Percentiles rank a stretch among this genome's conserved stretches.
These are phyloP conservation scores for Leccinum truebloodii DNA, from an alignment of 768 basidiomycete genomes.

Conservation along the genomic window DNA sequence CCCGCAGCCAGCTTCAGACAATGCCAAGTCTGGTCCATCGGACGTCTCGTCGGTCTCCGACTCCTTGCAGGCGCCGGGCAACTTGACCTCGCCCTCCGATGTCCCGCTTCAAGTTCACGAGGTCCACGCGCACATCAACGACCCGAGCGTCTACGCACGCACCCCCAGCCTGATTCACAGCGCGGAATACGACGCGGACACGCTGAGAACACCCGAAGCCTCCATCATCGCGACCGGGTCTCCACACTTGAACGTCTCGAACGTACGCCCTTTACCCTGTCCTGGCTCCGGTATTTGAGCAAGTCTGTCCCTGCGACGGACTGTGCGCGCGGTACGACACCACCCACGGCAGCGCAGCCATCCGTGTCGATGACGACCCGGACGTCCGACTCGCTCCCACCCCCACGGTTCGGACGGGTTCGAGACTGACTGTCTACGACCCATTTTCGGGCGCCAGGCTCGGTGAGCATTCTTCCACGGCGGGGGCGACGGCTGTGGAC, in stretches of 20 bases:
- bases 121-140: constrained; percentile 26
- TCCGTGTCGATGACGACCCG: constrained; percentile 9
- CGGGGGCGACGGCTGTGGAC: constrained; percentile 12
- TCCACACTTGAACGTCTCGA: constrained; percentile 1
- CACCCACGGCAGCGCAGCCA: constrained; percentile 8
- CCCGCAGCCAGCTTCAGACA: not conserved
- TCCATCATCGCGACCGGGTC: not conserved
- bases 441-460: constrained; percentile 35
- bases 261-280: constrained; percentile 40
- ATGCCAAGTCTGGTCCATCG: constrained; percentile 9
- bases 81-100: constrained; percentile 21
- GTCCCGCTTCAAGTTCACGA: constrained; percentile 20
- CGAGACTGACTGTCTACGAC: constrained; percentile 27
- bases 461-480: constrained; percentile 17
- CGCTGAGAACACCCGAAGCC: constrained; percentile 12
- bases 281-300: constrained; percentile 44
- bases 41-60: constrained; percentile 20
- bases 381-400: constrained; percentile 17
- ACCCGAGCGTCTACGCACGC: constrained; percentile 25
- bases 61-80: constrained; percentile 9
- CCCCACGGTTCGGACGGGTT: constrained; percentile 6
- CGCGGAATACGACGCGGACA: constrained; percentile 11
- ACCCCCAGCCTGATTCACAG: constrained; percentile 20
- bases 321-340: not conserved
- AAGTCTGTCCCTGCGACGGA: constrained; percentile 10